Evolutionary conservation across 768 basidiomycete species (phyloP), one percentile per base, ranked within the genome.

Genomic region (Paxillus ammoniavirescens): DNA sequence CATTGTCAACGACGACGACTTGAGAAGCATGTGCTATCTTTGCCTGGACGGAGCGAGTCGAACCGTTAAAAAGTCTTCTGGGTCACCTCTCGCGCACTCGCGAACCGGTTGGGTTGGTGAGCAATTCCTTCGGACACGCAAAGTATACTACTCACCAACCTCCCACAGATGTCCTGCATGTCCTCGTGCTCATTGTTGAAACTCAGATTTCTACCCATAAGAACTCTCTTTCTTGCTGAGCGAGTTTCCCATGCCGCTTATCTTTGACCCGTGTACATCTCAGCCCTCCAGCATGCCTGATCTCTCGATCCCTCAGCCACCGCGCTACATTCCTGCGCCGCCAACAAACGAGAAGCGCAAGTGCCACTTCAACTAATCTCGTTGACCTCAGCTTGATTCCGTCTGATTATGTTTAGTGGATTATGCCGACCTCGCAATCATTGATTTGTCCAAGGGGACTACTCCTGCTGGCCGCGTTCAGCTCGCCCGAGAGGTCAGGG

Each of bases 381-480:
- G 15, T 31, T n/a, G n/a, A 2, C 14, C 35, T 31, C 26, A 17
- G n/a, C 7, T 6, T n/a, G 5, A 3, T 18, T 17, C 5, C 23
- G 23, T 26, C 5, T 5, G 23, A 3, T 26, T 26, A 5, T 26
- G n/a, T 40, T 9, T 17, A 75, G 73, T 73, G 59, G 68, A 72
- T n/a, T 75, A 67, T 61, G 81, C 79, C 4, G 76, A 80, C 42
- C 71, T 83, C 5, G 68, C 77, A 1, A 68, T 78, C 41, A 74
- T 82, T 48, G 81, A 82, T 57, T 59, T 83, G 18, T 70, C 78
- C 4, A 67, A 72, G 43, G 72, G 66, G 1, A 42, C 51, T 0
- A 77, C 73, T 13, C 60, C 64, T 0, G 72, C 78, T 55, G 78
- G 72, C 10, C 72, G 75, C 4, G 58, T 61, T 0, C 66, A 63